Percentiles rank a stretch among this genome's conserved stretches.
phyloP scores from a whole-genome alignment of 164 flowering plant genomes.

The Magnolia changhungtana region DNA sequence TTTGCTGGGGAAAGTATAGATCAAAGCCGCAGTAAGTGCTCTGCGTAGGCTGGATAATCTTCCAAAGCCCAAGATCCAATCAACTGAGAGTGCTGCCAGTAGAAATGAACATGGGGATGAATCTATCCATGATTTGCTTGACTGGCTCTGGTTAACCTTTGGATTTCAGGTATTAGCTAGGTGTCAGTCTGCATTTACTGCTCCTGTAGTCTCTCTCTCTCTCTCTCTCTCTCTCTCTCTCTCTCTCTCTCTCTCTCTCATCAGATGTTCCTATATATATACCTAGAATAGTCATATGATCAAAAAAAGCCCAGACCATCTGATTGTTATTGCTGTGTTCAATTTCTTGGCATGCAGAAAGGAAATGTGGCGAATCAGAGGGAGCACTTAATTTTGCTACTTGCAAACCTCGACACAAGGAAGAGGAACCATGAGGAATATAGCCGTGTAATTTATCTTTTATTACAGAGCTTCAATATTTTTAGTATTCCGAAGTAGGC shows the following conservation, averaged over 20 bases:
- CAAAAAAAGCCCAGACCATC: neutral
- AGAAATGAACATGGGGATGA: constrained; percentile 33
- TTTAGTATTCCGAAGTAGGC: neutral
- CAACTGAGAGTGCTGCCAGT: constrained; percentile 15
- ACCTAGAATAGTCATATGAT: neutral
- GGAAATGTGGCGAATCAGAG: constrained; percentile 98
- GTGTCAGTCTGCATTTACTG: neutral
- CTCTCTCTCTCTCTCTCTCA: neutral
- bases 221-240: constrained; percentile 1
- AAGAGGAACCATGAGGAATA: constrained; percentile 30
- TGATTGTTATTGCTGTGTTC: too few relatives aligned
- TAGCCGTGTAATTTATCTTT: constrained; percentile 38
- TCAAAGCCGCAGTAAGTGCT: constrained; percentile 80
- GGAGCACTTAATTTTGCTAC: constrained; percentile 89
- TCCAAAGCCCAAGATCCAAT: constrained; percentile 43
- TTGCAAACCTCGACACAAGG: constrained; percentile 73
- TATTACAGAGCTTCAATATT: neutral
- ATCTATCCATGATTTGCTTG: constrained; percentile 70
- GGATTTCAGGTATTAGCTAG: constrained; percentile 94
- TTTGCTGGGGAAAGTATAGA: constrained; percentile 36
- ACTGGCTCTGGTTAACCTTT: constrained; percentile 83
- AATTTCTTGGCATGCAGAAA: constrained; percentile 45
- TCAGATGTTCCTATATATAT: constrained; percentile 43
- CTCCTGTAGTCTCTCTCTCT: neutral
- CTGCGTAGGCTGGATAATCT: constrained; percentile 61